Evolutionary conservation across 345 rosid genomes (phyloP).

Genomic region (Excoecaria agallocha): DNA sequence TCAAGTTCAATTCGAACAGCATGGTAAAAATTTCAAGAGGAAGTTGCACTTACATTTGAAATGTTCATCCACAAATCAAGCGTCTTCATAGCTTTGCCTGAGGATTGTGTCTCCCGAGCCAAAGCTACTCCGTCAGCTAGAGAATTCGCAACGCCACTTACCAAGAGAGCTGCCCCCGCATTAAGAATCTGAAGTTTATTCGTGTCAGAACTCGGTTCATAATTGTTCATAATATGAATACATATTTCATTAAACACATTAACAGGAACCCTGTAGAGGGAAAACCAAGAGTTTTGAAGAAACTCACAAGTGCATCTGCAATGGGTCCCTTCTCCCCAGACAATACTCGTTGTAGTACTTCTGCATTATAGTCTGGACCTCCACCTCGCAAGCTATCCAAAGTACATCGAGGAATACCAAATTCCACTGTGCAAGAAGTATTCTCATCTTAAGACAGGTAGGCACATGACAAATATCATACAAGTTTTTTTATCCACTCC

Average conservation of each 20-base stretch:
- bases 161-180: conserved; percentile 89
- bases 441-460: neutral
- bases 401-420: conserved; percentile 86
- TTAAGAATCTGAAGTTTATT: conserved; percentile 63
- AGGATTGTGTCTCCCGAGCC: conserved; percentile 72
- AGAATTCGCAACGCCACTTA: conserved; percentile 50
- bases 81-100: conserved; percentile 72
- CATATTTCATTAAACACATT: neutral
- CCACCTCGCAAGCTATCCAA: conserved; percentile 75
- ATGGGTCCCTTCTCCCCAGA: conserved; percentile 77
- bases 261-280: too few relatives aligned
- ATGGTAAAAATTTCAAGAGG: neutral
- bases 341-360: conserved; percentile 56
- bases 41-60: conserved; percentile 47
- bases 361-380: conserved; percentile 70
- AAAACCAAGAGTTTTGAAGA: conserved; percentile 1
- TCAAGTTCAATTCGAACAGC: conserved; percentile 3
- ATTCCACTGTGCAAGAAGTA: conserved; percentile 59
- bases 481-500: neutral
- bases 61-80: conserved; percentile 63
- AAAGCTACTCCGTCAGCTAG: conserved; percentile 65
- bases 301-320: conserved; percentile 80
- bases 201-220: conserved; percentile 14
- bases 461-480: neutral
- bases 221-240: neutral